phyloP scores from a whole-genome alignment of 345 rosid genomes.

The Populus nigra region DNA sequence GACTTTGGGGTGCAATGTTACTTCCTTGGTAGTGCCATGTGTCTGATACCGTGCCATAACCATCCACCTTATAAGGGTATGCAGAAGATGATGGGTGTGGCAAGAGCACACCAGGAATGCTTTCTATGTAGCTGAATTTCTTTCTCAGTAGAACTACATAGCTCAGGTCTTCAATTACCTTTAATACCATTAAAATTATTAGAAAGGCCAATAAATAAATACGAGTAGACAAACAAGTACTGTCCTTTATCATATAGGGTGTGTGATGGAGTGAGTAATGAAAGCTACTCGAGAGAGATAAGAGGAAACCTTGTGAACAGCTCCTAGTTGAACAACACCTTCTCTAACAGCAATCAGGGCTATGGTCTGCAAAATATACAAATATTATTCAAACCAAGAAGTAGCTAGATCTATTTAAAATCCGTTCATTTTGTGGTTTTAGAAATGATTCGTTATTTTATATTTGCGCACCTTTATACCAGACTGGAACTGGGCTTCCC shows the following conservation, averaged over 20 bases:
- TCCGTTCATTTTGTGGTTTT: background rate
- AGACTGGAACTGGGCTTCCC: conserved; percentile 98
- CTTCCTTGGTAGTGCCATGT: conserved; percentile 53
- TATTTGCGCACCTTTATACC: conserved; percentile 67
- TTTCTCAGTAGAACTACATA: conserved; percentile 72
- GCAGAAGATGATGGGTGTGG: conserved; percentile 90
- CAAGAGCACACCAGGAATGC: conserved; percentile 86
- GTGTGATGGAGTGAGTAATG: too few relatives aligned
- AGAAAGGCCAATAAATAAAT: background rate
- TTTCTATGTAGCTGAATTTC: conserved; percentile 86
- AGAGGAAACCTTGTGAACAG: conserved; percentile 66
- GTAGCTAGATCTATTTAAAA: conserved; percentile 5
- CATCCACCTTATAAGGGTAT: conserved; percentile 50
- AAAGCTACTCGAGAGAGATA: background rate
- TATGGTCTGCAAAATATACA: conserved; percentile 63
- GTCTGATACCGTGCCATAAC: conserved; percentile 35
- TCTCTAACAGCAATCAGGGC: conserved; percentile 93
- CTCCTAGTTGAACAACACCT: conserved; percentile 95
- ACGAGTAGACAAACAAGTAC: background rate
- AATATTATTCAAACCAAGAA: background rate
- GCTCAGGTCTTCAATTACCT: conserved; percentile 89
- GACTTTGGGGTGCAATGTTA: conserved; percentile 25
- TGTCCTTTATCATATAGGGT: background rate
- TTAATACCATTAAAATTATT: background rate
- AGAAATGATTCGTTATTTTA: too few relatives aligned